Base-by-base conservation (phyloP, 1,139 yeast genomes). In the Geotrichum carabidarum region DNA sequence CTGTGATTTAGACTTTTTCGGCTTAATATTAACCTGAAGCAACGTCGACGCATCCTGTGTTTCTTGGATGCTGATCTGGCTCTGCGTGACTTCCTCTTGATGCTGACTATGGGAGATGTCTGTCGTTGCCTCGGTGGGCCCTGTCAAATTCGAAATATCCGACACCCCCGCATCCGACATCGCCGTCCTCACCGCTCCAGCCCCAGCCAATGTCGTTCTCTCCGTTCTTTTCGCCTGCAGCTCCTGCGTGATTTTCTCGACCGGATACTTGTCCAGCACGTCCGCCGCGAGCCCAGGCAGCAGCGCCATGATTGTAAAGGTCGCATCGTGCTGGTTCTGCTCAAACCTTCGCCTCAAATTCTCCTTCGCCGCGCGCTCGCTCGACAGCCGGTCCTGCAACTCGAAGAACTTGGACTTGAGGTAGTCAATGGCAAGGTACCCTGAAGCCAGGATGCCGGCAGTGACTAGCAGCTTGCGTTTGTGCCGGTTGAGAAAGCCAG, bases 281-380 rank as follows among this genome's bases (percentile, higher is more conserved):
- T 87, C 89, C 22, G 78, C 76, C 4, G 84, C 78, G 56, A 91
- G 74, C 14, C 88, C 88, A 0, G 96, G 96, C 54, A 89, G 74
- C 61, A 93, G 77, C 8, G 95, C 93, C 67, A 87, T 76, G 57
- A 91, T 81, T 0, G 98, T 91, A 71, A 83, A 83, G 55, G 87
- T 78, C 50, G 96, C 88, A 71, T 93, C 98, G 63, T 84, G 85
- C 66, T 91, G 98, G 18, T 96, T 93, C 72, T 90, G 97, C 53
- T 86, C 82, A 66, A 90, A 93, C 58, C 96, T 73, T 15, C 75
- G 65, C 50, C 74, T 72, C 46, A 74, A 64, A 57, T 61, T 64
- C 65, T 88, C 96, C 63, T 84, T 82, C 52, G 90, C 84, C 57
- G 84, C 81, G 56, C 85, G 79, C 70, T 89, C 95, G 63, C 86